Conservation (phyloP, 2,329 filamentous ascomycete genomes). For the Dactylonectria estremocensis region DNA sequence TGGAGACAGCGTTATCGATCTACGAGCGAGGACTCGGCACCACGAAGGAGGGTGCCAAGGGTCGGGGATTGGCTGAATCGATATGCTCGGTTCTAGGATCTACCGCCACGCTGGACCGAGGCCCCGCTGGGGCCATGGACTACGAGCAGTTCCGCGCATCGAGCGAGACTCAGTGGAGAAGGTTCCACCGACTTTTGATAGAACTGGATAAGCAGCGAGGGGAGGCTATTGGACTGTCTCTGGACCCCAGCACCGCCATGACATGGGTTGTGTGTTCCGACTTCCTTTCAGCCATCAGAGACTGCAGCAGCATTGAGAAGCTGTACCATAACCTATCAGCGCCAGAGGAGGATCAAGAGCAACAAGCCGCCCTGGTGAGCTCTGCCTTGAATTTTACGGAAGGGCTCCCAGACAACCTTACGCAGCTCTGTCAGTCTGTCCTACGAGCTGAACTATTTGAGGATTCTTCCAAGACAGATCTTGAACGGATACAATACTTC, state of each 20-base stretch:
- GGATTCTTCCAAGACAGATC: constrained; percentile 77
- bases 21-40: constrained; percentile 77
- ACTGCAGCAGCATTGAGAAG: constrained; percentile 84
- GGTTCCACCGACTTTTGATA: constrained; percentile 87
- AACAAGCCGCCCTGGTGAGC: constrained; percentile 75
- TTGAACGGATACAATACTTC: constrained; percentile 83
- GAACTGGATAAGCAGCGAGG: constrained; percentile 90
- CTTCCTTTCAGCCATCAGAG: constrained; percentile 82
- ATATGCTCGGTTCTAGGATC: constrained; percentile 81
- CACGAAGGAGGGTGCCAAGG: constrained; percentile 56
- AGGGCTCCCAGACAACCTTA: constrained; percentile 78
- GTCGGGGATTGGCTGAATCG: constrained; percentile 79
- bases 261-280: constrained; percentile 91
- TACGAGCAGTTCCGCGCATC: constrained; percentile 82
- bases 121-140: constrained; percentile 76
- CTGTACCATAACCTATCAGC: constrained; percentile 77
- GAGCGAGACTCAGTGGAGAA: constrained; percentile 88
- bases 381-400: constrained; percentile 80
- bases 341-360: constrained; percentile 67
- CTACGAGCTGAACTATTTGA: constrained; percentile 82
- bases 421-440: constrained; percentile 77
- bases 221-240: constrained; percentile 83
- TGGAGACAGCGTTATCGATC: constrained; percentile 87
- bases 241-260: constrained; percentile 79
- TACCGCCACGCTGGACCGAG: constrained; percentile 76